A percentile compares a stretch with the other conserved stretches of the same genome.
Evolutionary conservation across 306 rosid species (phyloP).

Genomic region (Dicorynia guianensis): DNA sequence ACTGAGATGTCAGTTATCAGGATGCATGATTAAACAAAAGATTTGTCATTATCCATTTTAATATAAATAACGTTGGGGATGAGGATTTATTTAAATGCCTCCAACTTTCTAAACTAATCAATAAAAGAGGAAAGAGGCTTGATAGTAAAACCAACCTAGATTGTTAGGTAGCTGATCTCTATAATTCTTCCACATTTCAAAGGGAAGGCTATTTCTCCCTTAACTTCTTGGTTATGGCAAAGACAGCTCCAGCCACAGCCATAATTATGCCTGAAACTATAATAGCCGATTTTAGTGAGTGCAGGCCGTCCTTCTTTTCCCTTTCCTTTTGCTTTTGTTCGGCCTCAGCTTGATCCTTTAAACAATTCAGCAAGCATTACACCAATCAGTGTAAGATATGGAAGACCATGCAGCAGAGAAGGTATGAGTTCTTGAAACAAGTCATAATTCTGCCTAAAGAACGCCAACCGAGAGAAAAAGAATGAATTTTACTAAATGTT

Average conservation of each 20-base stretch:
- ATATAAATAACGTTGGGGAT: constrained; percentile 3
- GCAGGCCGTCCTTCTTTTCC: constrained; percentile 43
- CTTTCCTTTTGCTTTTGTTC: constrained; percentile 34
- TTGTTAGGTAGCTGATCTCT: constrained; percentile 1
- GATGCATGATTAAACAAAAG: not conserved
- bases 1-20: constrained; percentile 14
- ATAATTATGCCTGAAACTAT: constrained; percentile 58
- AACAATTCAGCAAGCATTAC: not conserved
- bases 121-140: constrained; percentile 1
- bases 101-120: constrained; percentile 5
- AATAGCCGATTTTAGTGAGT: constrained; percentile 52
- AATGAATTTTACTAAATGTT: no score
- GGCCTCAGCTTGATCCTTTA: constrained; percentile 48
- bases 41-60: constrained; percentile 1
- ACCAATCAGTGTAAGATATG: not conserved
- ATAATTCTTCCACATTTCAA: not conserved
- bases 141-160: constrained; percentile 20
- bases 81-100: constrained; percentile 25
- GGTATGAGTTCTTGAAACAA: not conserved
- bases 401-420: not conserved
- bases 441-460: not conserved
- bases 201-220: constrained; percentile 48
- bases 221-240: constrained; percentile 60
- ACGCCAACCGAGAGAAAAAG: no score
- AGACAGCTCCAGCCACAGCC: constrained; percentile 57